Conservation (phyloP, 805 yeast species). For the Ogataea methanolica region DNA sequence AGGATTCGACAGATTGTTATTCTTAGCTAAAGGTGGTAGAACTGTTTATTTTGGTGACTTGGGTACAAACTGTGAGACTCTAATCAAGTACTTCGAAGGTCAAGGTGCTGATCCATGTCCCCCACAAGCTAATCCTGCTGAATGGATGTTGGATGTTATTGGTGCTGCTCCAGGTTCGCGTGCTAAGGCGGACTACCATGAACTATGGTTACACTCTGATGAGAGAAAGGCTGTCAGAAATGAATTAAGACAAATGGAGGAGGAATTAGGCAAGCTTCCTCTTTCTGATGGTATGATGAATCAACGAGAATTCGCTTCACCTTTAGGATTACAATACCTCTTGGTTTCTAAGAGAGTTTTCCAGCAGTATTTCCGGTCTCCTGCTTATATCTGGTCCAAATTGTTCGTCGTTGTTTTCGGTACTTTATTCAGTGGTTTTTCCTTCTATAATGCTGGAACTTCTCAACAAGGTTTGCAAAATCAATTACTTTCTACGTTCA, state of each 20-base stretch:
- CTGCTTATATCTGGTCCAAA: no score
- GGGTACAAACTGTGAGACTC: no score
- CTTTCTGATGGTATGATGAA: conserved; percentile 29
- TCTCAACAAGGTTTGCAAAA: no score
- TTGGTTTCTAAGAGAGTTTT: conserved; percentile 48
- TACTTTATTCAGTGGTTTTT: no score
- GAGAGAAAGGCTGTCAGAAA: conserved; percentile 54
- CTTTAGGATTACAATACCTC: conserved; percentile 35
- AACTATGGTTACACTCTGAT: conserved; percentile 70
- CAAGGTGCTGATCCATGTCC: no score
- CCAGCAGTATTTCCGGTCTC: conserved; percentile 55
- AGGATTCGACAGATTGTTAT: no score
- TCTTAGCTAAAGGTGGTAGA: no score
- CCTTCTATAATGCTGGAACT: no score
- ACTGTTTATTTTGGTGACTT: no score
- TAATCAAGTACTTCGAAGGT: no score
- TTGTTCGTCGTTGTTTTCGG: no score
- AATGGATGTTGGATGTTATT: conserved; percentile 86
- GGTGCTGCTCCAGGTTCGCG: conserved; percentile 82
- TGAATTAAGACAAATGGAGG: conserved; percentile 64
- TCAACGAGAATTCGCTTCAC: conserved; percentile 39
- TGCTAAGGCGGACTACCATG: conserved; percentile 65
- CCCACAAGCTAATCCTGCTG: conserved; percentile 71
- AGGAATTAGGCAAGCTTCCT: conserved; percentile 41
- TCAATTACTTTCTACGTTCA: no score